Percentiles rank a stretch among this genome's conserved stretches.
Evolutionary conservation across 2,329 filamentous ascomycete species (phyloP).

Genomic region (Aaosphaeria arxii): DNA sequence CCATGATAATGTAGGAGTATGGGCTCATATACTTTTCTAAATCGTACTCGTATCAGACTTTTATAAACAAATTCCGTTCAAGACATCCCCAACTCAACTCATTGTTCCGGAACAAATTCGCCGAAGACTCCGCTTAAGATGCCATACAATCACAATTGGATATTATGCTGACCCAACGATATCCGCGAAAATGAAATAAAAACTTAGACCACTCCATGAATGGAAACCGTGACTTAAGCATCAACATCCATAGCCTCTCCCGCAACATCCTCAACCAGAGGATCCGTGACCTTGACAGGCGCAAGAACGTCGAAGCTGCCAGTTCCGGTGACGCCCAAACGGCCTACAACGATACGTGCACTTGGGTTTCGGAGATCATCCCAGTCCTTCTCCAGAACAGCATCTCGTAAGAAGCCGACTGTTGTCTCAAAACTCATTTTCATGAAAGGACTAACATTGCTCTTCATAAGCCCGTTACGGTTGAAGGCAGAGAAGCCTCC

Average conservation of each 20-base stretch:
- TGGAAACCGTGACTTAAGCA: neutral
- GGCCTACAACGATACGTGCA: slow-evolving; percentile 83
- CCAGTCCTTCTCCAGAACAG: slow-evolving; percentile 83
- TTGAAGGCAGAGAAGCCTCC: slow-evolving; percentile 91
- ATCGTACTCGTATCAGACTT: no score
- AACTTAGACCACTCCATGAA: no score
- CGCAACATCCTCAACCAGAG: slow-evolving; percentile 7
- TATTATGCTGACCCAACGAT: no score
- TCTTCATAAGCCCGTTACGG: slow-evolving; percentile 77
- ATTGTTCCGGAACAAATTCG: no score
- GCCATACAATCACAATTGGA: no score
- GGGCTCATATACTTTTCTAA: no score
- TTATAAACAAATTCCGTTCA: no score
- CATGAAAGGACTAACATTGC: slow-evolving; percentile 85
- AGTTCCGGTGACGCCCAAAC: slow-evolving; percentile 79
- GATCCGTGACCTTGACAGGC: slow-evolving; percentile 26
- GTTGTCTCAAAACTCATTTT: slow-evolving; percentile 99
- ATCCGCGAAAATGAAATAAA: no score
- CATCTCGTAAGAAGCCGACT: slow-evolving; percentile 87
- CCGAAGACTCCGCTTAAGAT: no score
- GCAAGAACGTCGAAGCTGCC: slow-evolving; percentile 84
- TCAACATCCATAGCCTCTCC: slow-evolving; percentile 12
- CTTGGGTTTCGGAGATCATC: slow-evolving; percentile 85
- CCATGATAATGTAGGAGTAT: no score
- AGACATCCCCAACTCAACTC: no score